Conservation (phyloP, 305 asterid genomes). For the Fraxinus ornus region DNA sequence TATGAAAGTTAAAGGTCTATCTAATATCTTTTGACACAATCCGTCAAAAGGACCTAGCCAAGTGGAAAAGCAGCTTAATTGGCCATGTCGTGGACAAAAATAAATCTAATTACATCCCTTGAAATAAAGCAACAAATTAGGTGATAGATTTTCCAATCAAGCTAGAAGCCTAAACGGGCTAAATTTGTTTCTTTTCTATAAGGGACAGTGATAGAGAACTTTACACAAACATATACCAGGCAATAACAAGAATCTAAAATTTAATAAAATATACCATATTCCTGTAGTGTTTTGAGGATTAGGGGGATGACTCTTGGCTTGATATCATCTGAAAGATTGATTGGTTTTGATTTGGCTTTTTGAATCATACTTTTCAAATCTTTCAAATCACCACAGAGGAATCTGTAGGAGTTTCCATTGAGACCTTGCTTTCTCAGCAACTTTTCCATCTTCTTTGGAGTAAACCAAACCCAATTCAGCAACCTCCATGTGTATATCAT, state of each 20-base stretch:
- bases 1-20: too few relatives aligned
- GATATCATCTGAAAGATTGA: slow-evolving; percentile 33
- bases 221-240: neutral
- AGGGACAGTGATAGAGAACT: neutral
- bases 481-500: slow-evolving; percentile 33
- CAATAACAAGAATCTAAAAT: neutral
- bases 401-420: slow-evolving; percentile 26
- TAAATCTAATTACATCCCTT: neutral
- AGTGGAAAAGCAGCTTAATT: neutral
- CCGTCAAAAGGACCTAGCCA: neutral
- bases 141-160: too few relatives aligned
- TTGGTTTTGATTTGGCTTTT: slow-evolving; percentile 26
- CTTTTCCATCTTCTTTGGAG: slow-evolving; percentile 38
- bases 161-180: too few relatives aligned
- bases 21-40: neutral
- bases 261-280: slow-evolving; percentile 22
- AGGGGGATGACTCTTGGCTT: slow-evolving; percentile 24
- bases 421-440: slow-evolving; percentile 35
- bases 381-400: slow-evolving; percentile 21
- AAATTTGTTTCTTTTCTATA: neutral
- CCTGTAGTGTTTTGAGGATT: slow-evolving; percentile 14
- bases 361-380: slow-evolving; percentile 13
- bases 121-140: neutral
- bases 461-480: slow-evolving; percentile 38
- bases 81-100: neutral